phyloP scores from a whole-genome alignment of 108 stramenopile genomes.

The Mediolabrus comicus region DNA sequence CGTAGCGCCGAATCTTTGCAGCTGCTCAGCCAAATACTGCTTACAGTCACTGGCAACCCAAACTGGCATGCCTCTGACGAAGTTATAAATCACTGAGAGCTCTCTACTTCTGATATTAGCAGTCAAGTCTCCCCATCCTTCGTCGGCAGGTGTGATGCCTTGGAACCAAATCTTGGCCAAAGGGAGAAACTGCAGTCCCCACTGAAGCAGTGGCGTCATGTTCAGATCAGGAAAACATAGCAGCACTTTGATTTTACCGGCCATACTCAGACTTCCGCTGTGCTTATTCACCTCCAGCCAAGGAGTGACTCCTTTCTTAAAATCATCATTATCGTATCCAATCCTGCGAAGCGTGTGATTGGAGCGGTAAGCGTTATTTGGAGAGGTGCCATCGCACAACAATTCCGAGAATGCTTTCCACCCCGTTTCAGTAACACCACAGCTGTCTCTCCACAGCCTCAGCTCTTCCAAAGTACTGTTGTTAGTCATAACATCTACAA shows the following conservation, averaged over 20 bases:
- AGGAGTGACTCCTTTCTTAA: no score
- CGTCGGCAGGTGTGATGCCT: no score
- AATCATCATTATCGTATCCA: no score
- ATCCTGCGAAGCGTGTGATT: constrained; percentile 5
- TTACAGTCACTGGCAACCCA: not conserved
- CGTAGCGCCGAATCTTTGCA: no score
- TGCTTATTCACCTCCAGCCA: not conserved
- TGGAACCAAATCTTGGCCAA: not conserved
- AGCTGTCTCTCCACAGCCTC: not conserved
- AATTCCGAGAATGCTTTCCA: constrained; percentile 2
- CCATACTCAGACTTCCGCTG: not conserved
- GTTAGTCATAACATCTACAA: not conserved
- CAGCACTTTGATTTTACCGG: not conserved
- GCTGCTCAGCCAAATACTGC: not conserved
- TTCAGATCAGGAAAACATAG: not conserved
- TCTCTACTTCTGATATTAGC: not conserved
- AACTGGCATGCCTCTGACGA: not conserved
- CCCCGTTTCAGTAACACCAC: not conserved
- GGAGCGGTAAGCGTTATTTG: constrained; percentile 9
- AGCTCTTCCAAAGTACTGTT: not conserved
- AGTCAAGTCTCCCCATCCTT: not conserved
- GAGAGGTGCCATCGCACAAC: constrained; percentile 1
- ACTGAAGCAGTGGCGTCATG: not conserved
- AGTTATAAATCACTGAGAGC: not conserved
- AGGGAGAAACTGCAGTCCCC: not conserved